phyloP scores from a whole-genome alignment of 805 yeast genomes.

The Pichia manshurica region DNA sequence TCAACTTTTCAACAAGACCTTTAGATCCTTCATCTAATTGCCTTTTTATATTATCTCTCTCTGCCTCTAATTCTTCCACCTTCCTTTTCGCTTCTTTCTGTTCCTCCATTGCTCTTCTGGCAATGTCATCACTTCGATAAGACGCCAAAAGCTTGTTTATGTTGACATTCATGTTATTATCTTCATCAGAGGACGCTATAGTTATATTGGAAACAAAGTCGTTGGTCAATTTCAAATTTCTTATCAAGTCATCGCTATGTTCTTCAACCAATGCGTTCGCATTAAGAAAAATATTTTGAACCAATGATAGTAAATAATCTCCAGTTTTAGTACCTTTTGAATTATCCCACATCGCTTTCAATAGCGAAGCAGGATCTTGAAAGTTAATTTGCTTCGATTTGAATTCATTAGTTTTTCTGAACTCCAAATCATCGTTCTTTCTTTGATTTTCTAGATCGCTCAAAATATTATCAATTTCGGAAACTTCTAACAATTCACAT shows the following conservation, averaged over 20 bases:
- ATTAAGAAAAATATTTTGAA: constrained; percentile 57
- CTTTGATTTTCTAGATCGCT: constrained; percentile 35
- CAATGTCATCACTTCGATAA: constrained; percentile 80
- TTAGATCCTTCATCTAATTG: constrained; percentile 59
- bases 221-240: constrained; percentile 53
- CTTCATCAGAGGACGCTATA: constrained; percentile 48
- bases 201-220: constrained; percentile 51
- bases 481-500: constrained; percentile 36
- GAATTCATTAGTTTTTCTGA: constrained; percentile 34
- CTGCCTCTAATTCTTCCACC: constrained; percentile 40
- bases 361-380: constrained; percentile 66
- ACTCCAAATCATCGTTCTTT: constrained; percentile 37
- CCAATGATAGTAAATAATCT: constrained; percentile 52
- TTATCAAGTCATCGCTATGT: constrained; percentile 36
- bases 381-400: constrained; percentile 46
- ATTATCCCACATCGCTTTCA: constrained; percentile 51
- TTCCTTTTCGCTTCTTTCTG: constrained; percentile 35
- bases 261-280: constrained; percentile 32
- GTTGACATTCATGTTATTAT: constrained; percentile 68
- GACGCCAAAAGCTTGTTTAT: constrained; percentile 66
- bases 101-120: constrained; percentile 57
- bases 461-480: constrained; percentile 39
- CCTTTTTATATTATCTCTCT: constrained; percentile 28
- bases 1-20: constrained; percentile 56
- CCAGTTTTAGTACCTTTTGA: constrained; percentile 56